phyloP scores from a whole-genome alignment of 768 basidiomycete genomes.

The Psilocybe sp. region DNA sequence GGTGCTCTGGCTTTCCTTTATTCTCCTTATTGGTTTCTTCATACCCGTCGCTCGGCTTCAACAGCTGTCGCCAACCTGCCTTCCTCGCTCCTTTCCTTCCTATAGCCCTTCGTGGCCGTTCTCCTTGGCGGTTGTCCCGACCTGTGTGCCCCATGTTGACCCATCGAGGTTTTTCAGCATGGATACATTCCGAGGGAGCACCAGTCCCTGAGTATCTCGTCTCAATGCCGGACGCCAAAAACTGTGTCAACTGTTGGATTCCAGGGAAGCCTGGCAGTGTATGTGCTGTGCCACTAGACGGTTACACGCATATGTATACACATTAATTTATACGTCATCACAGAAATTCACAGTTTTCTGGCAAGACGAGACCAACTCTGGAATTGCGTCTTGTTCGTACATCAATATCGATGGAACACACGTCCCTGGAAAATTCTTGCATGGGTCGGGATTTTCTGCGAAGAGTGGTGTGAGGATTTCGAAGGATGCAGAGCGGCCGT shows the following conservation, averaged over 20 bases:
- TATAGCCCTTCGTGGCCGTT: neutral
- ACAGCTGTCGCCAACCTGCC: neutral
- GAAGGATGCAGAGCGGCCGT: slow-evolving; percentile 51
- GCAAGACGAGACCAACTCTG: slow-evolving; percentile 52
- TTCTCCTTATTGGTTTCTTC: neutral
- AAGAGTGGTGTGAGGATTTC: slow-evolving; percentile 54
- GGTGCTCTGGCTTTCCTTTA: neutral
- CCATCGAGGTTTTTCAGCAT: slow-evolving; percentile 65
- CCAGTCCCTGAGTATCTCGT: slow-evolving; percentile 55
- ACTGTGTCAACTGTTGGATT: slow-evolving; percentile 67
- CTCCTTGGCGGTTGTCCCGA: neutral
- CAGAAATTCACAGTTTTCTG: slow-evolving; percentile 64
- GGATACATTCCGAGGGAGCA: slow-evolving; percentile 55
- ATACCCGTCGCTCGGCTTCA: neutral
- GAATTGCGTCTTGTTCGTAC: slow-evolving; percentile 53
- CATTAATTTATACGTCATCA: neutral
- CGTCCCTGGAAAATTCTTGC: slow-evolving; percentile 62
- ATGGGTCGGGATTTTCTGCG: slow-evolving; percentile 52
- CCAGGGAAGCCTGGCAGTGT: slow-evolving; percentile 61
- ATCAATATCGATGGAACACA: slow-evolving; percentile 63
- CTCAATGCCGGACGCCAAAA: slow-evolving; percentile 38
- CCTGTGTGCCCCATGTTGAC: slow-evolving; percentile 37
- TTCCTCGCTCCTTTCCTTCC: neutral
- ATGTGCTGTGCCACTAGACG: slow-evolving; percentile 8
- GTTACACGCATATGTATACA: neutral